Conservation (phyloP, 345 rosid genomes). For the Crucihimalaya himalaica region DNA sequence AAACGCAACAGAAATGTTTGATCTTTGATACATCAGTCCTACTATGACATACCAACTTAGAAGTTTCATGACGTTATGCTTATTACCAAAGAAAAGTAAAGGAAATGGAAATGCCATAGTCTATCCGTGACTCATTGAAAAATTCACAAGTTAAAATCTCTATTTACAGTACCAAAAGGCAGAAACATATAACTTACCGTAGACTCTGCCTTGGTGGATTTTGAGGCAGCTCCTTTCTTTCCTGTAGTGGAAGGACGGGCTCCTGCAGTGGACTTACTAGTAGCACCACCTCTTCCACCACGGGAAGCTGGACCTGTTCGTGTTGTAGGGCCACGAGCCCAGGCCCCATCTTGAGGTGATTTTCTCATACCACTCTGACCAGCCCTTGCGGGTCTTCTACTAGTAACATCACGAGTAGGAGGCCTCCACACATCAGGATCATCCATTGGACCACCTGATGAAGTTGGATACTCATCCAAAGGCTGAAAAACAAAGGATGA, state of each 20-base stretch:
- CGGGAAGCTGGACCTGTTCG: slow-evolving; percentile 65
- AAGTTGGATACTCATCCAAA: slow-evolving; percentile 90
- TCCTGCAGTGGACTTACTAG: slow-evolving; percentile 60
- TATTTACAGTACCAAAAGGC: not conserved
- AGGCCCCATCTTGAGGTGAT: slow-evolving; percentile 89
- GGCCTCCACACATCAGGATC: slow-evolving; percentile 99
- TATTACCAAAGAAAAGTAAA: not conserved
- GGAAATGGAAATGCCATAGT: slow-evolving; percentile 5
- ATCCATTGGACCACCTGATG: slow-evolving; percentile 80
- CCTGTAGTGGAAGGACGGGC: slow-evolving; percentile 71
- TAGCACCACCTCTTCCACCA: slow-evolving; percentile 66
- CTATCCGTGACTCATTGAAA: not conserved
- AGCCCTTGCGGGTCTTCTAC: slow-evolving; percentile 77
- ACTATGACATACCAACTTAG: slow-evolving; percentile 3
- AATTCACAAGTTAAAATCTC: not conserved
- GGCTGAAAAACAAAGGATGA: slow-evolving; percentile 96
- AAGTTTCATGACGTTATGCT: not conserved
- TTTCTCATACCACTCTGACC: slow-evolving; percentile 80
- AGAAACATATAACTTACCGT: slow-evolving; percentile 47
- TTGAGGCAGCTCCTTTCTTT: slow-evolving; percentile 73
- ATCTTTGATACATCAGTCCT: slow-evolving; percentile 16
- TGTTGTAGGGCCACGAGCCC: slow-evolving; percentile 78
- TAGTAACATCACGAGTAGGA: slow-evolving; percentile 77
- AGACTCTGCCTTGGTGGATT: slow-evolving; percentile 75
- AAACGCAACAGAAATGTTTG: not conserved